Conservation (phyloP, 164 flowering plant genomes). For the Hamamelis virginiana region DNA sequence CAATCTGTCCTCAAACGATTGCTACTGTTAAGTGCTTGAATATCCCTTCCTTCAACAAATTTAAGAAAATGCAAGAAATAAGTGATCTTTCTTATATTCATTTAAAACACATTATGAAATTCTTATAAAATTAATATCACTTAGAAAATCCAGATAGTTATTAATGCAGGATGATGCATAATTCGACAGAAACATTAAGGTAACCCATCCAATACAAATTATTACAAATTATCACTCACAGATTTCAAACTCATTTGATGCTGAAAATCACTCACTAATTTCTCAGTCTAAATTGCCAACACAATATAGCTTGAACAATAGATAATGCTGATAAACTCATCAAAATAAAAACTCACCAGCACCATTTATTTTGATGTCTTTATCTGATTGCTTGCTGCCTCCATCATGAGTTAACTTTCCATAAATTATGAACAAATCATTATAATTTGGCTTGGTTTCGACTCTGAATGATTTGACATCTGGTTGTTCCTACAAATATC, state of each 20-base stretch:
- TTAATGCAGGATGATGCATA: too few relatives aligned
- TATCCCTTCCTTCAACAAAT: too few relatives aligned
- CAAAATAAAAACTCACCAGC: slow-evolving; percentile 9
- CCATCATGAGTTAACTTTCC: slow-evolving; percentile 17
- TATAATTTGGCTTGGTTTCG: slow-evolving; percentile 15
- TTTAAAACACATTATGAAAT: neutral
- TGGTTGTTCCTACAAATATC: slow-evolving; percentile 23
- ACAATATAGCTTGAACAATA: neutral
- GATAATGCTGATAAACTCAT: neutral
- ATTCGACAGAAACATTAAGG: neutral
- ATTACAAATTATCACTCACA: neutral
- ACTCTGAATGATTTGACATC: slow-evolving; percentile 18
- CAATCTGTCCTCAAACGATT: too few relatives aligned
- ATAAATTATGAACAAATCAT: slow-evolving; percentile 26
- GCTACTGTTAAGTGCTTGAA: too few relatives aligned
- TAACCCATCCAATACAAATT: neutral
- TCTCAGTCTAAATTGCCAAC: neutral
- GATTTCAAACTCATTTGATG: neutral
- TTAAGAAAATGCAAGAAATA: too few relatives aligned
- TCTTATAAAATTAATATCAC: neutral
- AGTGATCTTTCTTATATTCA: neutral
- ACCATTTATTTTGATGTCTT: neutral
- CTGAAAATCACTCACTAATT: neutral
- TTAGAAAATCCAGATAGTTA: too few relatives aligned
- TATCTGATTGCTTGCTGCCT: slow-evolving; percentile 4